These are phyloP conservation scores for Crassisporium funariophilum DNA, from an alignment of 768 basidiomycete species.

Conservation along the genomic window DNA sequence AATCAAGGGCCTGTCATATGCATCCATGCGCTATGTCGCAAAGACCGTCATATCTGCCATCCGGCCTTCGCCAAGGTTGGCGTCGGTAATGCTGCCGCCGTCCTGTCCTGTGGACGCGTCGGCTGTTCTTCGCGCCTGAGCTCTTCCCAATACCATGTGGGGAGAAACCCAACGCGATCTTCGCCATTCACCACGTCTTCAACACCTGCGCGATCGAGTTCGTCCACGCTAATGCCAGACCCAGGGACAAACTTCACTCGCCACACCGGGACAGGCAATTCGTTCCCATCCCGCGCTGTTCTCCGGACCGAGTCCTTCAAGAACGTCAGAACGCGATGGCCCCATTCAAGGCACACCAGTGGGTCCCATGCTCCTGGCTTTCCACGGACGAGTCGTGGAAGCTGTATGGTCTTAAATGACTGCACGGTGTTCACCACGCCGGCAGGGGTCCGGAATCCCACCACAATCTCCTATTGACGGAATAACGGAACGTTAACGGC, in stretches of 20 bases:
- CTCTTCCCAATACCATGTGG: constrained; percentile 68
- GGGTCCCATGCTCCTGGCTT: constrained; percentile 82
- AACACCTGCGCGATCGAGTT: constrained; percentile 50
- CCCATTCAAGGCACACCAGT: constrained; percentile 72
- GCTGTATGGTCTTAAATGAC: constrained; percentile 74
- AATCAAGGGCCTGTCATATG: constrained; percentile 21
- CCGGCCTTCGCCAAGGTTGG: constrained; percentile 16
- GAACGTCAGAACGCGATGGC: constrained; percentile 59
- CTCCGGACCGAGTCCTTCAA: constrained; percentile 41
- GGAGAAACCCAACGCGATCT: constrained; percentile 79
- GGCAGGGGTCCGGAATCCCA: constrained; percentile 83
- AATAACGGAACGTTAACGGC: constrained; percentile 17
- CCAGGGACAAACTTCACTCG: constrained; percentile 66
- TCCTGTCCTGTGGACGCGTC: constrained; percentile 3
- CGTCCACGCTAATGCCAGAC: constrained; percentile 51
- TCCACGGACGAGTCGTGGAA: constrained; percentile 77
- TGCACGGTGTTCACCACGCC: constrained; percentile 69
- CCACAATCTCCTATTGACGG: constrained; percentile 69
- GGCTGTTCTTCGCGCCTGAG: constrained; percentile 16
- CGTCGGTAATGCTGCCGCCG: constrained; percentile 10
- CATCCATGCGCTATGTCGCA: constrained; percentile 17
- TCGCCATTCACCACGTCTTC: constrained; percentile 66
- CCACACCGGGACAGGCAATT: constrained; percentile 53
- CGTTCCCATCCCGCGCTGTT: constrained; percentile 16
- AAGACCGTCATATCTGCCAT: constrained; percentile 22